Conservation (phyloP, 192 early-diverging fungal species). For the Rhizophagus clarus region DNA sequence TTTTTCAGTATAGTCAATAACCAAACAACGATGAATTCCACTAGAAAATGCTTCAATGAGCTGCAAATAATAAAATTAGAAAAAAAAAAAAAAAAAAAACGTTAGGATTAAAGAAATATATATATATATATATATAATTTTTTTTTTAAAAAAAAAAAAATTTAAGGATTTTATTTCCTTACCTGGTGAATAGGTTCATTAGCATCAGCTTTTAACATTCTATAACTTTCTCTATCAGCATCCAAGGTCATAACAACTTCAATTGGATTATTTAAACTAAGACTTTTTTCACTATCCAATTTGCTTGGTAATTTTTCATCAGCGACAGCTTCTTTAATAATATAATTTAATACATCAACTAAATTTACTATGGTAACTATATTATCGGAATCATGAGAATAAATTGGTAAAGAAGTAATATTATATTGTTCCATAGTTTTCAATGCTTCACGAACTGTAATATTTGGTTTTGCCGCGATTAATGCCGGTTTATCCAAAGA, state of each 20-base stretch:
- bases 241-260: conserved; percentile 51
- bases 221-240: conserved; percentile 46
- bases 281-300: conserved; percentile 36
- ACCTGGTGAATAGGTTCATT: conserved; percentile 38
- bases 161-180: background rate
- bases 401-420: conserved; percentile 58
- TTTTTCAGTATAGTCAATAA: conserved; percentile 49
- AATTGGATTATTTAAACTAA: conserved; percentile 36
- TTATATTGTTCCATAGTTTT: conserved; percentile 47
- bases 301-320: conserved; percentile 11
- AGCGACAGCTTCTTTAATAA: conserved; percentile 31
- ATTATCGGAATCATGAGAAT: conserved; percentile 49
- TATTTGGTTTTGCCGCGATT: conserved; percentile 49
- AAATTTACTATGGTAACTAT: conserved; percentile 57
- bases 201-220: conserved; percentile 38
- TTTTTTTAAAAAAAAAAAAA: background rate
- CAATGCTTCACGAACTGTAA: conserved; percentile 53
- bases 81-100: background rate
- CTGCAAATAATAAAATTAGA: conserved; percentile 23
- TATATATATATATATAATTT: too few relatives aligned
- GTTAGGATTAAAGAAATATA: background rate
- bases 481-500: conserved; percentile 32
- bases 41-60: conserved; percentile 53
- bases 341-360: conserved; percentile 54
- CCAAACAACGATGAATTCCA: conserved; percentile 60